Percentiles rank a stretch among this genome's conserved stretches.
Evolutionary conservation across 345 rosid genomes (phyloP).

Genomic region (Rhodamnia argentea): DNA sequence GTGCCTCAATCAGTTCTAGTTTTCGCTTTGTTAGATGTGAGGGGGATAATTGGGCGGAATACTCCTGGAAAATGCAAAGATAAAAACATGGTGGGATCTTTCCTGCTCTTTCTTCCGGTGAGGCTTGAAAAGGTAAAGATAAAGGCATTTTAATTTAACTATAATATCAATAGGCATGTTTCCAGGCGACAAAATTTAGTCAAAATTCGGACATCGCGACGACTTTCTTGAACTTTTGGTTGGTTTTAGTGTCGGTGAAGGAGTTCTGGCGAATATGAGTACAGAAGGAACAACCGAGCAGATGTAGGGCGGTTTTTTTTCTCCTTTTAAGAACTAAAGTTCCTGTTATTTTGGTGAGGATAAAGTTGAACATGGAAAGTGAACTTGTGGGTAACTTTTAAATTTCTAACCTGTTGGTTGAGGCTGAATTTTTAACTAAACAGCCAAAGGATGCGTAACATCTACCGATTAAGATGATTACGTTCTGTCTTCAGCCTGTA

Average conservation of each 20-base stretch:
- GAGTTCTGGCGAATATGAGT: background rate
- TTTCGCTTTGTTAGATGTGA: background rate
- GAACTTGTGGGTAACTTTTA: background rate
- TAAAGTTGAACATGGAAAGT: background rate
- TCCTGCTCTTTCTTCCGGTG: background rate
- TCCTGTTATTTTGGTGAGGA: background rate
- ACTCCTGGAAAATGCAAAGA: background rate
- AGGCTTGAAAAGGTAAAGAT: background rate
- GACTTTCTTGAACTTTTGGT: background rate
- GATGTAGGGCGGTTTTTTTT: background rate
- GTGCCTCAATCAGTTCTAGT: background rate
- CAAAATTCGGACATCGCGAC: background rate
- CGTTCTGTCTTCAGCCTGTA: background rate
- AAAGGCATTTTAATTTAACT: background rate
- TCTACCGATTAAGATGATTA: background rate
- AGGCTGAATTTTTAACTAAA: background rate
- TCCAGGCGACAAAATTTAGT: background rate
- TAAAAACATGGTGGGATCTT: background rate
- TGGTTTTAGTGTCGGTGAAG: background rate
- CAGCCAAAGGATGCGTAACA: background rate
- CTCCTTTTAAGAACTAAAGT: background rate
- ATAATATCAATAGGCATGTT: background rate
- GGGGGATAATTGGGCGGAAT: background rate
- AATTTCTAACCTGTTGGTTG: background rate
- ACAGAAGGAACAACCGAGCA: background rate